Evolutionary conservation across 2,329 filamentous ascomycete genomes (phyloP).

Genomic region (Dactylellina haptotyla): DNA sequence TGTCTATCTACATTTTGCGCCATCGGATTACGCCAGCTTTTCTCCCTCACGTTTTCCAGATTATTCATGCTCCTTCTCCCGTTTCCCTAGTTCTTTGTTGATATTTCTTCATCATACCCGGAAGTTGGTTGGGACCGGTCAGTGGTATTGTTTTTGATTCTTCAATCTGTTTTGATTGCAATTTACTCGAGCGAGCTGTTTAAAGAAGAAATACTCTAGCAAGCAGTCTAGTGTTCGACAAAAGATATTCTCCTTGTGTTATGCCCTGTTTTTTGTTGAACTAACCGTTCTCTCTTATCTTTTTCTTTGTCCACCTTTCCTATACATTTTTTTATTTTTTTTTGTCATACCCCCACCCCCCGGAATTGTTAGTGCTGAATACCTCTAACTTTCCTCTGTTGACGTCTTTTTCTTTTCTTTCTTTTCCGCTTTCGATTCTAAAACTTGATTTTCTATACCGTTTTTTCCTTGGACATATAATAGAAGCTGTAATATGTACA

Average conservation of each 20-base stretch:
- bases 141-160: conserved; percentile 2
- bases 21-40: conserved; percentile 44
- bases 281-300: conserved; percentile 11
- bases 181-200: conserved; percentile 10
- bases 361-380: not conserved
- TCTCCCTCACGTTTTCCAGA: conserved; percentile 33
- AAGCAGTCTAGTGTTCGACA: conserved; percentile 5
- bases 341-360: conserved; percentile 10
- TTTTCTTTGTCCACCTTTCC: conserved; percentile 19
- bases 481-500: conserved; percentile 47
- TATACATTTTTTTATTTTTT: conserved; percentile 10
- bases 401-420: too few relatives aligned
- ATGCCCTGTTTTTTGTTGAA: not conserved
- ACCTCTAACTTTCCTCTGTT: not conserved
- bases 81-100: not conserved
- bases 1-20: conserved; percentile 49
- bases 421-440: conserved; percentile 39
- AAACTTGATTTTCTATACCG: conserved; percentile 9
- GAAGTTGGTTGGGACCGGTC: conserved; percentile 29
- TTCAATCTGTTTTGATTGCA: conserved; percentile 17
- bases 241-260: conserved; percentile 4
- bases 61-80: too few relatives aligned
- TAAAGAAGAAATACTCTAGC: conserved; percentile 9
- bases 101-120: conserved; percentile 33
- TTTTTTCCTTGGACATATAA: conserved; percentile 35